Evolutionary conservation across 2,329 filamentous ascomycete species (phyloP), one percentile per base, ranked within the genome.

Genomic region (Alternaria hordeiaustralica): DNA sequence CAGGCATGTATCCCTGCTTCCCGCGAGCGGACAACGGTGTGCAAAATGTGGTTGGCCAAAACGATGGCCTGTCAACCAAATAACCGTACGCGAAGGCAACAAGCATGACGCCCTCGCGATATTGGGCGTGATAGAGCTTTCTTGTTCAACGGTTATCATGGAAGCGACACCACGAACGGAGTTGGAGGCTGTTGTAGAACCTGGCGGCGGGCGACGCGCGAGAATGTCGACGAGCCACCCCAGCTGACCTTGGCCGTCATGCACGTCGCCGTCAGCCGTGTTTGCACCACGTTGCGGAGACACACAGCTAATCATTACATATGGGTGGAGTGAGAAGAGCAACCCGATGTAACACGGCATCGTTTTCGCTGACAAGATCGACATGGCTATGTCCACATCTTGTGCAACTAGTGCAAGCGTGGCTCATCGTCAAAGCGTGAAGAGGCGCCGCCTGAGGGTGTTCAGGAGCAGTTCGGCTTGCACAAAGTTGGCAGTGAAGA

Each of bases 231-330:
- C 56, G 60, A 65, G 56, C 55, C 59, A 60, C 55, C 45, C 61
- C 71, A 76, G 74, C 71, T 78, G 75, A 77, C 73, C 70, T 68
- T 23, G 47, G 49, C 64, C 36, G 57, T 61, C 62, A 72, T 77
- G 76, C 74, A 77, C 60, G 66, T 72, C 69, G 71, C 72, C 74
- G 72, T 65, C 64, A 69, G 65, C 57, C 63, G 65, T 69, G 55
- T 58, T 64, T 69, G 69, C 65, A 63, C 66, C 58, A 71, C 66
- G 50, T 15, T 50, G 45, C 57, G 65, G 61, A 64, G 25, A 45
- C 50, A 46, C 55, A 55, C 43, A 26, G 45, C 49, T 45, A 70
- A 54, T 60, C 57, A 61, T 58, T 45, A 41, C 36, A 41, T 41
- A 55, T 61, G 55, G 55, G 61, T 51, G 55, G 66, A 61, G 50